A percentile compares a stretch with the other conserved stretches of the same genome.
These are phyloP conservation scores for Xylogone sp. DNA, from an alignment of 2,329 filamentous ascomycete species.

Conservation along the genomic window DNA sequence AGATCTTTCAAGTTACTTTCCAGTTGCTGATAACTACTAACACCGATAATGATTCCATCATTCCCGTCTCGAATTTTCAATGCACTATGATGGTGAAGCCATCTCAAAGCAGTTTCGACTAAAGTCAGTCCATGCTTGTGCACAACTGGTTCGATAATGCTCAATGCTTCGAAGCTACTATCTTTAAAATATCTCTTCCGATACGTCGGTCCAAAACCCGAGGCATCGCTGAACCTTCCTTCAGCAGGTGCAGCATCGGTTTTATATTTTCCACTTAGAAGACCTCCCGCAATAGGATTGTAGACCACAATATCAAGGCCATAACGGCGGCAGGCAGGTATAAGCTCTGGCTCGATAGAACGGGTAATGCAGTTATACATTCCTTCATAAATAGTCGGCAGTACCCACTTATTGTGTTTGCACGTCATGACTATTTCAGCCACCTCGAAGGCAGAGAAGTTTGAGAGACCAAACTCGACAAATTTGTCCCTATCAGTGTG, in stretches of 20 bases:
- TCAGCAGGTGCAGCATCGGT: slow-evolving; percentile 53
- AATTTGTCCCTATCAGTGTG: slow-evolving; percentile 69
- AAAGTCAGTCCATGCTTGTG: slow-evolving; percentile 55
- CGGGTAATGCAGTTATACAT: slow-evolving; percentile 85
- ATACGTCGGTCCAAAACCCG: slow-evolving; percentile 44
- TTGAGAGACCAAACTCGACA: slow-evolving; percentile 72
- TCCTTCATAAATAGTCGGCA: slow-evolving; percentile 79
- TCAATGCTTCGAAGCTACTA: slow-evolving; percentile 56
- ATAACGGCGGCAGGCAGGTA: slow-evolving; percentile 70
- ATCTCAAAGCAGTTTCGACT: slow-evolving; percentile 58
- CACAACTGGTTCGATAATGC: slow-evolving; percentile 55
- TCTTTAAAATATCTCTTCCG: slow-evolving; percentile 61
- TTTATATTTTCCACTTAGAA: slow-evolving; percentile 68
- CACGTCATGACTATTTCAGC: slow-evolving; percentile 80
- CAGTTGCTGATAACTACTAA: slow-evolving; percentile 35
- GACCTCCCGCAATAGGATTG: slow-evolving; percentile 76
- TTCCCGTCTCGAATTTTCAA: slow-evolving; percentile 46
- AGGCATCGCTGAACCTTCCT: slow-evolving; percentile 64
- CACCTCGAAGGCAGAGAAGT: slow-evolving; percentile 84
- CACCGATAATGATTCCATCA: slow-evolving; percentile 39
- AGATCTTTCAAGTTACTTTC: slow-evolving; percentile 37
- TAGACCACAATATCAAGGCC: slow-evolving; percentile 77
- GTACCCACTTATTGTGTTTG: slow-evolving; percentile 74
- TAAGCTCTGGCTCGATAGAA: slow-evolving; percentile 69
- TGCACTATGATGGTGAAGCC: slow-evolving; percentile 54